phyloP scores from a whole-genome alignment of 2,329 filamentous ascomycete genomes.

The Parastagonospora avenae region DNA sequence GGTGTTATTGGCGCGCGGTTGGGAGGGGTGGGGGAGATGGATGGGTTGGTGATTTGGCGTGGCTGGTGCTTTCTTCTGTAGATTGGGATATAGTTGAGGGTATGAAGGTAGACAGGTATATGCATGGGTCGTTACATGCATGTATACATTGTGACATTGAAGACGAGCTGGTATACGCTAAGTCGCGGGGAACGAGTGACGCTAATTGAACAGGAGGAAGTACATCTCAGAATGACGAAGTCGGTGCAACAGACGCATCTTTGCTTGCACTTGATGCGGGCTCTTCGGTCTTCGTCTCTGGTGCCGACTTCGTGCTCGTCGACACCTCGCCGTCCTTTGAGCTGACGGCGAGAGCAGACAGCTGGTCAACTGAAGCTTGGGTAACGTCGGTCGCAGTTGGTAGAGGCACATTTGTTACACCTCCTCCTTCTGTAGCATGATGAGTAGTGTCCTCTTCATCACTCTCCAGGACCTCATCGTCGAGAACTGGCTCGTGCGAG shows the following conservation, averaged over 20 bases:
- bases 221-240: background rate
- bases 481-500: conserved; percentile 17
- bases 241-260: background rate
- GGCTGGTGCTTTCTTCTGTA: no score
- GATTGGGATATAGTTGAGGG: no score
- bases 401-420: background rate
- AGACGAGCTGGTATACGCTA: no score
- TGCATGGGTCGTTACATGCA: no score
- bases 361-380: conserved; percentile 6
- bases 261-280: background rate
- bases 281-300: background rate
- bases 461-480: conserved; percentile 28
- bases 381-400: conserved; percentile 6
- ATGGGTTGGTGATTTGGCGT: no score
- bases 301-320: background rate
- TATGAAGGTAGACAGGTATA: no score
- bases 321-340: background rate
- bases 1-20: no score
- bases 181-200: no score
- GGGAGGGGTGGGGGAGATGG: no score
- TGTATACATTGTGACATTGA: no score
- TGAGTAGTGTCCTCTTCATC: conserved; percentile 22
- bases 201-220: background rate
- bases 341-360: conserved; percentile 4
- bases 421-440: background rate